A percentile compares a stretch with the other conserved stretches of the same genome.
These are phyloP conservation scores for Kodamaea plutei DNA, from an alignment of 1,139 yeast species.

Conservation along the genomic window DNA sequence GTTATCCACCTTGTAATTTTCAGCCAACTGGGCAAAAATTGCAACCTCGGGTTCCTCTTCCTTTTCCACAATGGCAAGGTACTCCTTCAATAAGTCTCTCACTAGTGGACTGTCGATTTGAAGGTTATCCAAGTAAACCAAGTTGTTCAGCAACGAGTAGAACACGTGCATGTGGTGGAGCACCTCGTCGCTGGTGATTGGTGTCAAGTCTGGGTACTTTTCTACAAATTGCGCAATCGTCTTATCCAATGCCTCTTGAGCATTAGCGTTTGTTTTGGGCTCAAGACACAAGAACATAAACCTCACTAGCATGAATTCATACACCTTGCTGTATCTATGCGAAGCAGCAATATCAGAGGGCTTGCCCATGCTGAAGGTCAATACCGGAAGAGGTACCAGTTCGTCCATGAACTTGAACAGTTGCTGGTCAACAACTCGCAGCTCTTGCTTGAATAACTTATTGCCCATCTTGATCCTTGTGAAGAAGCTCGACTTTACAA, in stretches of 20 bases:
- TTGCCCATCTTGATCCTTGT: slow-evolving; percentile 23
- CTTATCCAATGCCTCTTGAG: no score
- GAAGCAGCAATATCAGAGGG: slow-evolving; percentile 19
- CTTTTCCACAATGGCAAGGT: slow-evolving; percentile 5
- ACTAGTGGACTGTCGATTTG: slow-evolving; percentile 24
- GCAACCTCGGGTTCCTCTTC: slow-evolving; percentile 3
- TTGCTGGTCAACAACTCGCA: no score
- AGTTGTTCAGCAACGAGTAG: slow-evolving; percentile 29
- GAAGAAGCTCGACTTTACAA: slow-evolving; percentile 24
- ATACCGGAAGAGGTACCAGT: no score
- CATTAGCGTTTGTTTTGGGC: slow-evolving; percentile 15
- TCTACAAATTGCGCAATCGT: slow-evolving; percentile 21
- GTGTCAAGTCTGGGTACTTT: slow-evolving; percentile 17
- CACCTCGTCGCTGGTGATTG: slow-evolving; percentile 26
- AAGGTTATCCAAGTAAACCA: slow-evolving; percentile 29
- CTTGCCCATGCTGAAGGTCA: slow-evolving; percentile 18
- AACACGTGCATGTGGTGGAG: slow-evolving; percentile 26
- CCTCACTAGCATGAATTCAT: slow-evolving; percentile 22
- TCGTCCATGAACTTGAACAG: no score
- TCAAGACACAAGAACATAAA: slow-evolving; percentile 24
- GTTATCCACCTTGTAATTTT: slow-evolving; percentile 2
- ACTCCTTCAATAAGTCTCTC: slow-evolving; percentile 20
- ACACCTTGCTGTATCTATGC: slow-evolving; percentile 18
- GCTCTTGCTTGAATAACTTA: slow-evolving; percentile 25
- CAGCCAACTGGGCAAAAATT: slow-evolving; percentile 4